Base-by-base conservation (phyloP, 108 stramenopile species). In the Skeletonema menzelii region DNA sequence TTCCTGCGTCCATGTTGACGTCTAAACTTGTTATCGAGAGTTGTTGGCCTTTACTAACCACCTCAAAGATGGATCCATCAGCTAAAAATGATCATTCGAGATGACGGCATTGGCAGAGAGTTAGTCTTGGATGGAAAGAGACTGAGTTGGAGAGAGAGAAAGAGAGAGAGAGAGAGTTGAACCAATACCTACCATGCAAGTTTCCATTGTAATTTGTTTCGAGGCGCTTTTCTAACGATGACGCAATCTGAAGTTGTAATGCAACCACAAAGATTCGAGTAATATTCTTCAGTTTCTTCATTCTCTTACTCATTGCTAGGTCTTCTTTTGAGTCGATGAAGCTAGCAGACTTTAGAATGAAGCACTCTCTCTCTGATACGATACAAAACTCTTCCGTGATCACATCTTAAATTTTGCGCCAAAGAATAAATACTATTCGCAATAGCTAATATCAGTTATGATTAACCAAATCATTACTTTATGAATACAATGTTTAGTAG, bases 401-500 rank as follows among this genome's bases (percentile, higher is more conserved):
- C n/a, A n/a, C 31, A 32, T 32, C 31, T 32, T 4, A 4, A 32
- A 32, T 32, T 32, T 32, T 32, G 31, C 31, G 31, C 31, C 31
- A 32, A 1, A 7, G 4, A 4, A 1, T 4, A n/a, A n/a, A n/a
- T n/a, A n/a, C n/a, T n/a, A n/a, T n/a, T n/a, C n/a, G n/a, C n/a
- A n/a, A n/a, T n/a, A n/a, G n/a, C n/a, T n/a, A n/a, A 19, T 19
- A 47, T 47, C 1, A 7, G 3, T 24, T 53, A 53, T 53, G 49
- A 53, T 53, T 53, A 22, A 53, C 49, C 49, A 53, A 20, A 53
- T 53, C 62, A 35, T 63, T 63, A 37, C 24, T 35, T 63, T 63
- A 63, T 63, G 32, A 40, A 37, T 8, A 63, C 10, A 63, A 63
- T 63, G 31, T 63, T 49, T 70, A 70, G 32, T 70, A 70, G 46